These are phyloP conservation scores for Deinandra increscens DNA, from an alignment of 129 eudicot species.

Conservation along the genomic window DNA sequence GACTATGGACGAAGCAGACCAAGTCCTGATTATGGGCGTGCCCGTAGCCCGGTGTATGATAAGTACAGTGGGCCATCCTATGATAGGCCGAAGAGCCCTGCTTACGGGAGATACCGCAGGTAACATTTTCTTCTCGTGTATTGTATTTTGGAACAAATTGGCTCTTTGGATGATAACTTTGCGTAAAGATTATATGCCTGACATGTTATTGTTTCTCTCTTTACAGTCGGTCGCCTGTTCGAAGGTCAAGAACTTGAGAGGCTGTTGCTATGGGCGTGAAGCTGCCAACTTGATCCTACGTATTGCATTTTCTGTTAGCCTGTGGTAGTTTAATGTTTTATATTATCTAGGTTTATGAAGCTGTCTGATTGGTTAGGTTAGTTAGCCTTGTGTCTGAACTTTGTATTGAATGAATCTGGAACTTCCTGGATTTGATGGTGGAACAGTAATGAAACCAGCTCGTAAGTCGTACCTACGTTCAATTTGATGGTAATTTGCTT, in stretches of 20 bases:
- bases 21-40: constrained; percentile 83
- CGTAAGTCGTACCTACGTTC: too few species aligned
- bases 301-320: background rate
- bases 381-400: background rate
- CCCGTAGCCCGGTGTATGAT: constrained; percentile 69
- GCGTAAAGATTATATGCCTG: background rate
- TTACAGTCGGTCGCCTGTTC: constrained; percentile 69
- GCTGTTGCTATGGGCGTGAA: background rate
- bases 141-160: background rate
- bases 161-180: background rate
- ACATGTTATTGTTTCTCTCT: background rate
- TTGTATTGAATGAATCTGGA: background rate
- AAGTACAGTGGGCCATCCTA: constrained; percentile 62
- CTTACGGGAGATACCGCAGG: constrained; percentile 70
- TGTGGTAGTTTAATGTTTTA: background rate
- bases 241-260: constrained; percentile 67
- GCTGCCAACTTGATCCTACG: background rate
- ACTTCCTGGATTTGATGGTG: background rate
- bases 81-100: constrained; percentile 65
- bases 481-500: background rate
- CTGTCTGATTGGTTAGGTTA: constrained; percentile 4
- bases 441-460: background rate
- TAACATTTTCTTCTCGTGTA: constrained; percentile 4
- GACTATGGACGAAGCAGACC: constrained; percentile 55
- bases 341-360: background rate